Base-by-base conservation (phyloP, 192 early-diverging fungal species). In the Backusella circina region DNA sequence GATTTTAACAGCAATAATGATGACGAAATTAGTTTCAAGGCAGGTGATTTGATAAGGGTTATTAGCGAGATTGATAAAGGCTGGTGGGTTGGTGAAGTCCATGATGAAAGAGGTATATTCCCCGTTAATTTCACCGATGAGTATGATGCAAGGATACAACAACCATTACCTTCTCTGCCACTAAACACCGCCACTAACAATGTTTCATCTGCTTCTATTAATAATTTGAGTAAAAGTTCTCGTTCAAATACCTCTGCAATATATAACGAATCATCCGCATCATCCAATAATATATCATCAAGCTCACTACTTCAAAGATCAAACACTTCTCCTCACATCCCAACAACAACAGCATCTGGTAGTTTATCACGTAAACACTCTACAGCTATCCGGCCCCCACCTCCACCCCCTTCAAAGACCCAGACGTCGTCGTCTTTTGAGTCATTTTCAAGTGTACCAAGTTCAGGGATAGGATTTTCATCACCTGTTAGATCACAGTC, bases 21-120 rank as follows among this genome's bases (percentile, higher is more conserved):
- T 18, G 93, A 91, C 28, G 97, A 99, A 77, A 87, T 99, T 16
- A 77, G 91, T 51, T 87, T 99, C 35, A 85, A 88, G n/a, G 90
- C 88, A 69, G 97, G 95, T 5, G 96, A 99, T 74, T 86, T 97
- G 71, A 92, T 99, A 73, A 88, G 89, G 35, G 92, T 99, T 2
- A 85, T 90, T 1, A 90, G 92, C 50, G 93, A 94, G 77, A 90
- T 97, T 38, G 95, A 97, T 72, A 92, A 94, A 64, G 97, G 97
- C 0, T 99, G 97, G 97, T 97, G 97, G 95, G 84, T 91, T 33
- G 97, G 97, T 26, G 90, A 92, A 81, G 75, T 95, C 8, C 91
- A 94, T 80, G 82, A 79, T 69, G 70, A 78, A 18, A 82, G 72
- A n/a, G 97, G 97, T 12, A 93, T 99, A 86, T 98, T 99, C 84